phyloP scores from a whole-genome alignment of 805 yeast species.

The Candida germanica region DNA sequence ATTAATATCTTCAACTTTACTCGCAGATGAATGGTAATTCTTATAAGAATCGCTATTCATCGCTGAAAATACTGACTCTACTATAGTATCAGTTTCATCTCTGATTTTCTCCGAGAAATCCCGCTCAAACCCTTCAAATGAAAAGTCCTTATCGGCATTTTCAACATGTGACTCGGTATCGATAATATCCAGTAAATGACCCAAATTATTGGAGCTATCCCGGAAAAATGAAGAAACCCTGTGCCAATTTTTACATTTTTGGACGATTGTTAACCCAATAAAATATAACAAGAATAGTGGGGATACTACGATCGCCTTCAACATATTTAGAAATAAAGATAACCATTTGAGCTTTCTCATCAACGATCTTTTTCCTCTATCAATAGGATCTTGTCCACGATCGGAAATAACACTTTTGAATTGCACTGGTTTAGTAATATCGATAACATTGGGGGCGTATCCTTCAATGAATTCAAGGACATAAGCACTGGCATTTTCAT shows the following conservation, averaged over 20 bases:
- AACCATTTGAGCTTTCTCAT: constrained; percentile 48
- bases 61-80: constrained; percentile 63
- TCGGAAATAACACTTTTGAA: constrained; percentile 9
- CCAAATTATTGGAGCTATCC: constrained; percentile 25
- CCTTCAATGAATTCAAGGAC: constrained; percentile 45
- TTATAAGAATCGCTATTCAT: constrained; percentile 37
- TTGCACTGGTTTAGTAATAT: constrained; percentile 44
- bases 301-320: constrained; percentile 38
- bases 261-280: constrained; percentile 38
- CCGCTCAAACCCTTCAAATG: constrained; percentile 13
- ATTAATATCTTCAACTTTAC: constrained; percentile 1
- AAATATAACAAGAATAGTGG: constrained; percentile 68
- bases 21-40: constrained; percentile 7
- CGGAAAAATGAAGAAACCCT: constrained; percentile 27
- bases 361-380: constrained; percentile 25
- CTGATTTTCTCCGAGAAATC: constrained; percentile 35
- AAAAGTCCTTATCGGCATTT: constrained; percentile 2
- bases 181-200: constrained; percentile 19
- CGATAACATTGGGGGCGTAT: constrained; percentile 58
- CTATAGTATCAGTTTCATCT: constrained; percentile 61
- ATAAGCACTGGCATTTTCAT: constrained; percentile 32
- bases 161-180: no score
- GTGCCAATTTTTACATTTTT: constrained; percentile 28
- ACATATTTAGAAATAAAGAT: constrained; percentile 40
- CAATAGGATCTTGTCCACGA: neutral